Evolutionary conservation across 179 eudicot genomes (phyloP), one percentile per base, ranked within the genome.

Genomic region (Drosera spatulata): DNA sequence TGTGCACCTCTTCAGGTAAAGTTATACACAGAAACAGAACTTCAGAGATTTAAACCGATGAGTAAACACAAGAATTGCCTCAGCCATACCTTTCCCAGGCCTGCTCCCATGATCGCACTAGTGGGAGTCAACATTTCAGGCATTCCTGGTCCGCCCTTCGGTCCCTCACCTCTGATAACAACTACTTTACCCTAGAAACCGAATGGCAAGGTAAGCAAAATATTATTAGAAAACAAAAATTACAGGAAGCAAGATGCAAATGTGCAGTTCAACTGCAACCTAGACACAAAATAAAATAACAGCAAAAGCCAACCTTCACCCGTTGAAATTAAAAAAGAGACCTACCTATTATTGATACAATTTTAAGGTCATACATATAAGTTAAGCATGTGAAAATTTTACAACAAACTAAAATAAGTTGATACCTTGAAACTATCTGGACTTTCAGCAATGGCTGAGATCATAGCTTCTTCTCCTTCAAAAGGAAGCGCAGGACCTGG

Each of bases 91-190:
- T 88, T 89, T 59, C 99, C 99, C 55, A 93, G 96, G 52, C 99
- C 99, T 8, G 99, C 99, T 41, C 99, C 99, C 96, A 93, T 86
- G 58, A 93, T 93, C 40, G 99, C 99, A 73, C 99, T 93, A 11
- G 99, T 93, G 45, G 99, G 99, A 59, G 99, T 93, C 66, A 93
- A 69, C 99, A 93, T 93, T 69, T 93, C 99, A 42, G 99, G 90
- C 99, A 93, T 93, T 64, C 99, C 99, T 13, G 99, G 99, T 38
- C 99, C 99, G 10, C 99, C 99, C 68, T 89, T 93, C 39, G 99
- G 99, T n/a, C 98, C 98, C 67, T 91, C 98, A 73, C 98, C 98
- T 77, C 96, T 81, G 61, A 91, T 91, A 52, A 91, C 87, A 7
- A 89, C 87, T 39, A 91, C 99, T 73, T 81, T 93, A 13, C 99